Evolutionary conservation across 2,329 filamentous ascomycete genomes (phyloP).

Genomic region (Neofusicoccum parvum): DNA sequence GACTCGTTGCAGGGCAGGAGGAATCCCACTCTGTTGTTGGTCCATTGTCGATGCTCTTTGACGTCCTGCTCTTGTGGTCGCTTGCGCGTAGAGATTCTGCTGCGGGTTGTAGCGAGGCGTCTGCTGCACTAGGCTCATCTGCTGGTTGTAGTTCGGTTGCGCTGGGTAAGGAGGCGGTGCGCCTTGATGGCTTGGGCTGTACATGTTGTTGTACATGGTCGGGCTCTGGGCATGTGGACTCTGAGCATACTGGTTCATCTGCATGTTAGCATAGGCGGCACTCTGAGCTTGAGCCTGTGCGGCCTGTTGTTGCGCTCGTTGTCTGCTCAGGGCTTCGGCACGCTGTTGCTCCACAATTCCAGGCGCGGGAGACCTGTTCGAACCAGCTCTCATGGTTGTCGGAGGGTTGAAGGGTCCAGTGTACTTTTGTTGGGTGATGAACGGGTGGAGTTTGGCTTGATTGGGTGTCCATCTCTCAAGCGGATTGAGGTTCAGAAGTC

Average conservation of each 20-base stretch:
- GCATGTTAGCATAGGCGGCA: slow-evolving; percentile 66
- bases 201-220: slow-evolving; percentile 80
- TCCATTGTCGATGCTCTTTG: slow-evolving; percentile 97
- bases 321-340: slow-evolving; percentile 90
- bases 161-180: slow-evolving; percentile 79
- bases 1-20: slow-evolving; percentile 87
- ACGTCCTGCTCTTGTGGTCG: slow-evolving; percentile 73
- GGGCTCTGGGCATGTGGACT: slow-evolving; percentile 52
- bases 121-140: slow-evolving; percentile 57
- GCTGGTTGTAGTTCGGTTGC: slow-evolving; percentile 60
- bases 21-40: slow-evolving; percentile 88
- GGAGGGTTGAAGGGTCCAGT: slow-evolving; percentile 95
- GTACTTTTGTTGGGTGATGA: slow-evolving; percentile 98
- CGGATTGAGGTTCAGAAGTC: slow-evolving; percentile 90
- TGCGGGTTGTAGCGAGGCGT: slow-evolving; percentile 56
- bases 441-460: slow-evolving; percentile 94
- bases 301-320: slow-evolving; percentile 64
- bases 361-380: slow-evolving; percentile 83
- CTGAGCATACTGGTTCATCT: slow-evolving; percentile 58
- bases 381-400: slow-evolving; percentile 91
- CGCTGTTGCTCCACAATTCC: slow-evolving; percentile 96
- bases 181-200: slow-evolving; percentile 66
- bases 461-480: slow-evolving; percentile 97
- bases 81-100: slow-evolving; percentile 73
- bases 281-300: slow-evolving; percentile 64